Conservation (phyloP, 441 rosid species). For the Arabidopsis lyrata region DNA sequence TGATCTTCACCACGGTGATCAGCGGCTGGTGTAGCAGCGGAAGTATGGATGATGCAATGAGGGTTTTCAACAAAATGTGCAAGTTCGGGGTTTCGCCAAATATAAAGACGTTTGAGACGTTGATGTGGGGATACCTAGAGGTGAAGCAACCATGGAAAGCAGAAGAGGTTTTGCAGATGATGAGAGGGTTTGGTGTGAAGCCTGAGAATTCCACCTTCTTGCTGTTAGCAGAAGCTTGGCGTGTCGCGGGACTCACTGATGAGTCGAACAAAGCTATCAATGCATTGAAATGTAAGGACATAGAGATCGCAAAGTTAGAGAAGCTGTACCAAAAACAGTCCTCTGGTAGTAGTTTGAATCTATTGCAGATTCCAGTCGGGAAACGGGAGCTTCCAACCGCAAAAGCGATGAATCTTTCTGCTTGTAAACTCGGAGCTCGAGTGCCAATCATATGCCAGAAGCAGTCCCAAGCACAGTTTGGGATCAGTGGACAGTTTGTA, state of each 20-base stretch:
- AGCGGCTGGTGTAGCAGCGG: slow-evolving; percentile 74
- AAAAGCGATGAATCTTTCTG: slow-evolving; percentile 50
- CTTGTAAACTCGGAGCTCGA: slow-evolving; percentile 59
- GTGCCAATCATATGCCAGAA: slow-evolving; percentile 57
- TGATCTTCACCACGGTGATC: slow-evolving; percentile 69
- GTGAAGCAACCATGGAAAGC: slow-evolving; percentile 83
- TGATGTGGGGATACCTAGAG: slow-evolving; percentile 73
- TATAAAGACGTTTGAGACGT: slow-evolving; percentile 71
- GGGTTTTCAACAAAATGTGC: slow-evolving; percentile 64
- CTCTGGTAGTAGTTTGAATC: slow-evolving; percentile 35
- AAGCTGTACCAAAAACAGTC: slow-evolving; percentile 58
- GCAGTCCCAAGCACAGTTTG: slow-evolving; percentile 57
- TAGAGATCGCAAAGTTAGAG: slow-evolving; percentile 53
- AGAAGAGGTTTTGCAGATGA: slow-evolving; percentile 65
- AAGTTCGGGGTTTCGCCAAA: slow-evolving; percentile 62
- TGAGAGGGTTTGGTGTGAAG: slow-evolving; percentile 63
- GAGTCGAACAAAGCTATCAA: slow-evolving; percentile 61
- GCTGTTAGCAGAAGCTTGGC: slow-evolving; percentile 73
- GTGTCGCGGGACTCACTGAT: slow-evolving; percentile 54
- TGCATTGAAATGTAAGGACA: slow-evolving; percentile 48
- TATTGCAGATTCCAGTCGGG: slow-evolving; percentile 53
- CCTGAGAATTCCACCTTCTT: slow-evolving; percentile 59
- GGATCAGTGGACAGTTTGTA: slow-evolving; percentile 56
- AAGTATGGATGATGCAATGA: slow-evolving; percentile 65
- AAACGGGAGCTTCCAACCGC: slow-evolving; percentile 50